Percentiles rank a stretch among this genome's conserved stretches.
Evolutionary conservation across 202 grass and related monocot genomes (phyloP).

Genomic region (Zizania palustris): DNA sequence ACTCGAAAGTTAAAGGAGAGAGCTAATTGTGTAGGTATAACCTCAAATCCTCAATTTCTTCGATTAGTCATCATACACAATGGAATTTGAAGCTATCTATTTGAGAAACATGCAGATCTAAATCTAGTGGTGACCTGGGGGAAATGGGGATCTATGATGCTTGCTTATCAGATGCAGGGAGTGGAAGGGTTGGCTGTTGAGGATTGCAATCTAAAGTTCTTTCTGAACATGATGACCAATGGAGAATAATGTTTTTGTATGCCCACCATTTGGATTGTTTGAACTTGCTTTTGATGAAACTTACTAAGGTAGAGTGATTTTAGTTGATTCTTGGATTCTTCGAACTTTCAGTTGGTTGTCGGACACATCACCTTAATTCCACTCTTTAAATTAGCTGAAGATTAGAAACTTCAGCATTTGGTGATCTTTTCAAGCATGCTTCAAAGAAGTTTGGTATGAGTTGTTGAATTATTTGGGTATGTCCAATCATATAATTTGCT

Average conservation of each 20-base stretch:
- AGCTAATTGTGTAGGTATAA: background rate
- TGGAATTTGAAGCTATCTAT: background rate
- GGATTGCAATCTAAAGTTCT: too few species aligned
- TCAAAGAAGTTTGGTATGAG: slow-evolving; percentile 1
- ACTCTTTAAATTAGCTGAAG: background rate
- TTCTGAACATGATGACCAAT: too few species aligned
- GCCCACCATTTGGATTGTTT: too few species aligned
- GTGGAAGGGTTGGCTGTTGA: background rate
- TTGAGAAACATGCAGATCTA: slow-evolving; percentile 31
- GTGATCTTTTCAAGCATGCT: slow-evolving; percentile 27
- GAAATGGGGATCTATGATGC: slow-evolving; percentile 10
- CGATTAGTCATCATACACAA: background rate
- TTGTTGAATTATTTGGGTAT: background rate
- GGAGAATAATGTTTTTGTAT: too few species aligned
- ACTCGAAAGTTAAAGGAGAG: background rate
- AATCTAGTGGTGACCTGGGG: slow-evolving; percentile 47
- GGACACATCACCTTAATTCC: background rate
- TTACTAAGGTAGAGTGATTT: background rate
- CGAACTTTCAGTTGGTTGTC: background rate
- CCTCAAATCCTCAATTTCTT: background rate
- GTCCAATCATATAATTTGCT: background rate
- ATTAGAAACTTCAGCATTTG: slow-evolving; percentile 8
- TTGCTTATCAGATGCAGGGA: background rate
- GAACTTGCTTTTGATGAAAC: too few species aligned
- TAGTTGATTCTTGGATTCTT: background rate